Evolutionary conservation across 345 rosid genomes (phyloP).

Genomic region (Eucalyptus pauciflora): DNA sequence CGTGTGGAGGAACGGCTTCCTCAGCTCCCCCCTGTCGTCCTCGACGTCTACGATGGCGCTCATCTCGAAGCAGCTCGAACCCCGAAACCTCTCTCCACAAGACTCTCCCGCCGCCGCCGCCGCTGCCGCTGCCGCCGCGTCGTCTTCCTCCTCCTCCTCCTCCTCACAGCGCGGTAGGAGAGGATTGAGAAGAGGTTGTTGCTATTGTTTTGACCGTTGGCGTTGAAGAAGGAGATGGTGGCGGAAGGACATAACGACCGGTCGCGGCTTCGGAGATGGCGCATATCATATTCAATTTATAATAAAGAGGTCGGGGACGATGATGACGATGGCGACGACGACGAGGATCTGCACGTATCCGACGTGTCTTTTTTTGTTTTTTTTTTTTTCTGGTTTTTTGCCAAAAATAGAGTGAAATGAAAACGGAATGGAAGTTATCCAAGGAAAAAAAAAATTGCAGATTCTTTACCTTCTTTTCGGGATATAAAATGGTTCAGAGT

Average conservation of each 20-base stretch:
- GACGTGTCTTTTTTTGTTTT: background rate
- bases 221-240: background rate
- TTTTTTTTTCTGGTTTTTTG: background rate
- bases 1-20: conserved; percentile 60
- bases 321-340: background rate
- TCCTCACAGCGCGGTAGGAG: background rate
- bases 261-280: background rate
- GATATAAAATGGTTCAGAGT: background rate
- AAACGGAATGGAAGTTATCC: background rate
- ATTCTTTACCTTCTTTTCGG: background rate
- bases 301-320: background rate
- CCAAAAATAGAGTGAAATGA: background rate
- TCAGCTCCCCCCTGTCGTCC: conserved; percentile 35
- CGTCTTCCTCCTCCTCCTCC: background rate
- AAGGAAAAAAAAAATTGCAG: background rate
- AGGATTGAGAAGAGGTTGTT: background rate
- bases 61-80: conserved; percentile 1
- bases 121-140: background rate
- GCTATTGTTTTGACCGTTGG: background rate
- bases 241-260: background rate
- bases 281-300: background rate
- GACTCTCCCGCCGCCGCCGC: background rate
- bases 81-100: background rate
- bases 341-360: background rate
- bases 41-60: conserved; percentile 44